Conservation (phyloP, 2,329 filamentous ascomycete species). For the Trichoderma lentiforme region DNA sequence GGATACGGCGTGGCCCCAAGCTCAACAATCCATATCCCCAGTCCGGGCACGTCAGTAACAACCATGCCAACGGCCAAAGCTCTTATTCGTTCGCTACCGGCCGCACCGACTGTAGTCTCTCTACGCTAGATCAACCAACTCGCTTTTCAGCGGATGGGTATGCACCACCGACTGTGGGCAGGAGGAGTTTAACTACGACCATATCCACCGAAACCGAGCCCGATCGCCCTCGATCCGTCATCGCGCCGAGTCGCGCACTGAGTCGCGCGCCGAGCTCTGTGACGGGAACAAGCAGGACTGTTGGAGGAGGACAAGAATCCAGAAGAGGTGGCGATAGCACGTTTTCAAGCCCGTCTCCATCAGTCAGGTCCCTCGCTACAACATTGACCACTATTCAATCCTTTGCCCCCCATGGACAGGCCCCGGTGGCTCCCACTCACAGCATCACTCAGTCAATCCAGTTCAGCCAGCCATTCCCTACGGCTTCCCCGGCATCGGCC, state of each 20-base stretch:
- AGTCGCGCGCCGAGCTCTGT: conserved; percentile 63
- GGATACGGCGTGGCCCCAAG: conserved; percentile 55
- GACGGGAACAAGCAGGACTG: conserved; percentile 71
- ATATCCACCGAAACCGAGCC: conserved; percentile 84
- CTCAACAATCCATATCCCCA: conserved; percentile 92
- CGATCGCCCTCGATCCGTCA: conserved; percentile 70
- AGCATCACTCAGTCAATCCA: conserved; percentile 52
- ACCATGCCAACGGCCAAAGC: conserved; percentile 39
- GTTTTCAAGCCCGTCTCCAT: conserved; percentile 79
- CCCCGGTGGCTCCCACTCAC: conserved; percentile 32
- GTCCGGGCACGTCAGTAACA: conserved; percentile 57
- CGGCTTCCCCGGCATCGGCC: conserved; percentile 63
- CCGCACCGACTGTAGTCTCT: conserved; percentile 50
- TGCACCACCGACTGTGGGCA: conserved; percentile 58
- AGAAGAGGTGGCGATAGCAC: conserved; percentile 71
- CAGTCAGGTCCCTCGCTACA: conserved; percentile 75
- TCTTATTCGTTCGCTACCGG: conserved; percentile 55
- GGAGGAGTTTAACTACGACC: conserved; percentile 68
- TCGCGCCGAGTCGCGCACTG: conserved; percentile 68
- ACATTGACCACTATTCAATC: conserved; percentile 86
- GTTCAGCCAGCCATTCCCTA: conserved; percentile 64
- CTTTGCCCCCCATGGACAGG: conserved; percentile 33
- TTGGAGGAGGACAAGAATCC: conserved; percentile 62
- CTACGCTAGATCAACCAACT: conserved; percentile 58
- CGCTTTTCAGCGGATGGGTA: conserved; percentile 58